Evolutionary conservation across 192 early-diverging fungal species (phyloP).

Genomic region (Linnemannia hyalina): DNA sequence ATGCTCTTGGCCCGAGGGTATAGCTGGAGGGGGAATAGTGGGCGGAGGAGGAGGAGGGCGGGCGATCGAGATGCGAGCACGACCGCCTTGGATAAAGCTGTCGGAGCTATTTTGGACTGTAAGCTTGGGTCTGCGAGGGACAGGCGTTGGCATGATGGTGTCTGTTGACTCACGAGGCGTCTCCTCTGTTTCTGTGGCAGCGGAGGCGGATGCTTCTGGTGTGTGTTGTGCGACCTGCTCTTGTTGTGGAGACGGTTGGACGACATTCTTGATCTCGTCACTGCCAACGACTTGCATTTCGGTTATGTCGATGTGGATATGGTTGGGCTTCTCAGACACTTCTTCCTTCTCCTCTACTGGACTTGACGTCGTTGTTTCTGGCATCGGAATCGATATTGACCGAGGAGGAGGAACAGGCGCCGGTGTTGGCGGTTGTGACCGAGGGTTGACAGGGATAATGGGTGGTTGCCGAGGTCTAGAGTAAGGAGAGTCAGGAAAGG

Average conservation of each 20-base stretch:
- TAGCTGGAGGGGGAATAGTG: constrained; percentile 31
- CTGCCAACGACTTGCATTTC: constrained; percentile 26
- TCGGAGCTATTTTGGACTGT: constrained; percentile 25
- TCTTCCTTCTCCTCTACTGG: background rate
- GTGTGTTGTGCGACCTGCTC: background rate
- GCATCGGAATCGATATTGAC: background rate
- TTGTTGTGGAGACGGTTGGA: background rate
- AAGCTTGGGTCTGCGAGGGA: constrained; percentile 13
- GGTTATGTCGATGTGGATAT: constrained; percentile 40
- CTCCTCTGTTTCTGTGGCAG: background rate
- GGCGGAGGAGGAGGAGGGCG: constrained; percentile 40
- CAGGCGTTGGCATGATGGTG: constrained; percentile 12
- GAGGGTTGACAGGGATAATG: background rate
- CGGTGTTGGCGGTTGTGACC: background rate
- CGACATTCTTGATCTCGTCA: constrained; percentile 17
- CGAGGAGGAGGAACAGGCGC: background rate
- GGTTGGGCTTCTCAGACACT: background rate
- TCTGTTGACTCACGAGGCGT: background rate
- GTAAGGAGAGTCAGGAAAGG: background rate
- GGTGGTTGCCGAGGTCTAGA: no score
- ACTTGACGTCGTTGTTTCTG: background rate
- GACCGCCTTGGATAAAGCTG: constrained; percentile 4
- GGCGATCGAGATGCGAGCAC: constrained; percentile 10
- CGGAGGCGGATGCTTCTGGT: background rate
- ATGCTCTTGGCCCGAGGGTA: constrained; percentile 12